These are phyloP conservation scores for Dactylellina haptotyla DNA, from an alignment of 2,329 filamentous ascomycete genomes.

Conservation along the genomic window DNA sequence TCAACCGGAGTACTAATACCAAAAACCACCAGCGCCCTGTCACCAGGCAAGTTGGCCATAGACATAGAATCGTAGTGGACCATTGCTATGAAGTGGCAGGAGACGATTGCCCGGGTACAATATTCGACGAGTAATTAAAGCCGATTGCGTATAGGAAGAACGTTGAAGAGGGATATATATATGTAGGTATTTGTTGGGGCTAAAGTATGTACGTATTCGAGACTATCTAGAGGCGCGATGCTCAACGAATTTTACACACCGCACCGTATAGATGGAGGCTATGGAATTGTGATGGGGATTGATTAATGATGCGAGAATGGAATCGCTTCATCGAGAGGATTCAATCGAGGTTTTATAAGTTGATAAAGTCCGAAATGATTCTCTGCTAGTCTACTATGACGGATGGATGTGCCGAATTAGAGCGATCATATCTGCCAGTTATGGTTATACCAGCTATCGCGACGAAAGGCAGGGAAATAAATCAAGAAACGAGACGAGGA, in stretches of 20 bases:
- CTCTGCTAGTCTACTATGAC: neutral
- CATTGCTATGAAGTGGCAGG: conserved; percentile 8
- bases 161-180: neutral
- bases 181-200: too few relatives aligned
- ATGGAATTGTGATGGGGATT: neutral
- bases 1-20: conserved; percentile 36
- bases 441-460: conserved; percentile 29
- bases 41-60: conserved; percentile 9
- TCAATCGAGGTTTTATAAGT: conserved; percentile 30
- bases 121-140: too few relatives aligned
- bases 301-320: conserved; percentile 5
- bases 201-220: too few relatives aligned
- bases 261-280: too few relatives aligned
- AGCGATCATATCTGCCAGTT: conserved; percentile 2
- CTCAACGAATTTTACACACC: too few relatives aligned
- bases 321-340: conserved; percentile 26
- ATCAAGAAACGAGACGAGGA: conserved; percentile 36
- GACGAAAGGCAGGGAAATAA: conserved; percentile 17
- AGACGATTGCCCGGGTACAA: neutral
- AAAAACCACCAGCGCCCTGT: conserved; percentile 39
- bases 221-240: too few relatives aligned
- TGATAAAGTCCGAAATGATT: conserved; percentile 25
- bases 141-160: neutral
- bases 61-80: conserved; percentile 19
- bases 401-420: conserved; percentile 32